Evolutionary conservation across 768 basidiomycete species (phyloP).

Genomic region (Sistotremastrum niveocremeum): DNA sequence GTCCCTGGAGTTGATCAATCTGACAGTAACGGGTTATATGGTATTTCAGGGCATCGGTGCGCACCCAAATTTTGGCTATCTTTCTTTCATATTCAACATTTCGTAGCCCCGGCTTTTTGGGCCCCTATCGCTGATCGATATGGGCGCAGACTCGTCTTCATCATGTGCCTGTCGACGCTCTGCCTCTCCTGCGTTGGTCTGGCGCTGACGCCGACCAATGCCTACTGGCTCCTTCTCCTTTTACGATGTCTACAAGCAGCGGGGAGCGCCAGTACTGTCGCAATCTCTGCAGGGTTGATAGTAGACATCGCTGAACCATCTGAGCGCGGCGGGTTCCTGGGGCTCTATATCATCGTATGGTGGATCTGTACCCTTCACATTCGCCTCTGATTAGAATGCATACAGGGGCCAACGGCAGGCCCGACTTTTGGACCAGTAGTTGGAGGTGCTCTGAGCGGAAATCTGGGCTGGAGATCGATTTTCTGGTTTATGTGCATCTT

Average conservation of each 20-base stretch:
- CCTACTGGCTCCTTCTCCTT: constrained; percentile 68
- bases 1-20: constrained; percentile 58
- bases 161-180: constrained; percentile 50
- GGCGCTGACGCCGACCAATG: constrained; percentile 40
- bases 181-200: constrained; percentile 53
- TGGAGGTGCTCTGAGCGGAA: constrained; percentile 34
- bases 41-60: constrained; percentile 49
- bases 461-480: constrained; percentile 55
- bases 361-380: too few relatives aligned
- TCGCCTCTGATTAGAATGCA: too few relatives aligned
- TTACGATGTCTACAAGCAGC: constrained; percentile 71
- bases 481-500: constrained; percentile 51
- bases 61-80: too few relatives aligned
- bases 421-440: constrained; percentile 37
- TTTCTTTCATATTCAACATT: too few relatives aligned
- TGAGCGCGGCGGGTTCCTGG: constrained; percentile 66
- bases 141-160: constrained; percentile 52
- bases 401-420: constrained; percentile 7
- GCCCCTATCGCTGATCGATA: constrained; percentile 54
- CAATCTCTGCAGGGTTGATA: constrained; percentile 48
- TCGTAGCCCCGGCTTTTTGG: constrained; percentile 36
- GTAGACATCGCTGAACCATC: constrained; percentile 61
- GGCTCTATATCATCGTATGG: constrained; percentile 29
- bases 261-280: constrained; percentile 69
- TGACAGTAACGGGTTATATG: constrained; percentile 72